Conservation (phyloP, 257 asterid species). For the Salvia splendens region DNA sequence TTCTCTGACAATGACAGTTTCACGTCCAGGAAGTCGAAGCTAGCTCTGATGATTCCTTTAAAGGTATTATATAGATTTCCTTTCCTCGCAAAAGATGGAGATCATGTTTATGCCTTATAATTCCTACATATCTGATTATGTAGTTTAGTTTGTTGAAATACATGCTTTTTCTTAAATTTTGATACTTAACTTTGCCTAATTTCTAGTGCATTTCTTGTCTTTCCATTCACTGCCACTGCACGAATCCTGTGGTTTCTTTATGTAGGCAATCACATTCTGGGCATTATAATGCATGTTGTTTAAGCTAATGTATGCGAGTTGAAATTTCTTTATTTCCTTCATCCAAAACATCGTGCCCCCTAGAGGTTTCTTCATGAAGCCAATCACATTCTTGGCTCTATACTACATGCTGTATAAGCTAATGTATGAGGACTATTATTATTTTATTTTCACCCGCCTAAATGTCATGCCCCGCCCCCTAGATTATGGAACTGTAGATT, state of each 20-base stretch:
- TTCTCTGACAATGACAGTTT: slow-evolving; percentile 53
- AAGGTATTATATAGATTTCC: slow-evolving; percentile 51
- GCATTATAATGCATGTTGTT: slow-evolving; percentile 1
- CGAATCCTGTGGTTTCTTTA: not conserved
- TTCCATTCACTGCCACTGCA: not conserved
- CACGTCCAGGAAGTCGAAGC: slow-evolving; percentile 85
- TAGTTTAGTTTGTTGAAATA: slow-evolving; percentile 20
- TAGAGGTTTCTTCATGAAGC: not conserved
- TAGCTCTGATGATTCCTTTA: slow-evolving; percentile 52
- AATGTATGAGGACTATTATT: no score
- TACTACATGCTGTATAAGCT: no score
- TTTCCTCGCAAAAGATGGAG: slow-evolving; percentile 20
- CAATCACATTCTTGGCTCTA: no score
- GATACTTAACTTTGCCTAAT: slow-evolving; percentile 7
- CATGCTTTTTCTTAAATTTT: slow-evolving; percentile 11
- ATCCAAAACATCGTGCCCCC: not conserved
- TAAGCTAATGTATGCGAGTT: slow-evolving; percentile 1
- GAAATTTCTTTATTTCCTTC: slow-evolving; percentile 2
- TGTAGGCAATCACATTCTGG: slow-evolving; percentile 23
- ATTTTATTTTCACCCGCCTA: no score
- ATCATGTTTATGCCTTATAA: slow-evolving; percentile 27
- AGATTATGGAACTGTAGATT: no score
- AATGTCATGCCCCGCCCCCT: no score
- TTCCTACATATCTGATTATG: not conserved
- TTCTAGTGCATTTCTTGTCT: slow-evolving; percentile 1